Evolutionary conservation across 2,329 filamentous ascomycete species (phyloP).

Genomic region (Fusarium cyanostomum): DNA sequence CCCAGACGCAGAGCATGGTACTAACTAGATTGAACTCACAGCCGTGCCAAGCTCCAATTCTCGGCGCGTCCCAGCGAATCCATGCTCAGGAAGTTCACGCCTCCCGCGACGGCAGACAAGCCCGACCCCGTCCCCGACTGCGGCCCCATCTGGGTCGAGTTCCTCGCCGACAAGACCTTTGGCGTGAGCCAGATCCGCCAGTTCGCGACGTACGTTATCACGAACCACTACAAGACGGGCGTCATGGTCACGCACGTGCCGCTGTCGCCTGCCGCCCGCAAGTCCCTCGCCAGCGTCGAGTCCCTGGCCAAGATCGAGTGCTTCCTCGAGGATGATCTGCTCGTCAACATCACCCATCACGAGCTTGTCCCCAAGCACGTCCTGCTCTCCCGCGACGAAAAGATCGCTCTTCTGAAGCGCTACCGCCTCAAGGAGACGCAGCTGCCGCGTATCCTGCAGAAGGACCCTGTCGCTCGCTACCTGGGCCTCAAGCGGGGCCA

Average conservation of each 20-base stretch:
- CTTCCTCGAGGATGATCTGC: constrained; percentile 93
- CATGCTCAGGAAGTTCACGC: constrained; percentile 87
- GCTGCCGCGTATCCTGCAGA: constrained; percentile 88
- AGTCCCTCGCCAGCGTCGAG: constrained; percentile 81
- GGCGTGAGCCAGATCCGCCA: constrained; percentile 92
- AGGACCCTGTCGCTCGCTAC: constrained; percentile 93
- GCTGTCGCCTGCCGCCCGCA: constrained; percentile 87
- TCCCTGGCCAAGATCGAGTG: constrained; percentile 86
- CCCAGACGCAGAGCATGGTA: not conserved
- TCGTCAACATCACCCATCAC: constrained; percentile 98
- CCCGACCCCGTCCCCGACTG: constrained; percentile 78
- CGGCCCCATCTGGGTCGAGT: constrained; percentile 93
- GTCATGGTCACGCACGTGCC: constrained; percentile 87
- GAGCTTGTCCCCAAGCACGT: constrained; percentile 96
- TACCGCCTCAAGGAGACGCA: constrained; percentile 98
- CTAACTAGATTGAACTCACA: constrained; percentile 50
- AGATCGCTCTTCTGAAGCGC: constrained; percentile 82
- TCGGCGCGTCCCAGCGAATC: constrained; percentile 83
- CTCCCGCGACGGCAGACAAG: constrained; percentile 72
- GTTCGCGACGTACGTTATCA: constrained; percentile 84
- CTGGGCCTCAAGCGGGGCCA: constrained; percentile 89
- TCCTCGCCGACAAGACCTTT: constrained; percentile 80
- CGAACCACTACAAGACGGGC: constrained; percentile 86
- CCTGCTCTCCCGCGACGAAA: constrained; percentile 89
- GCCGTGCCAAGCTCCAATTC: constrained; percentile 86